A percentile compares a stretch with the other conserved stretches of the same genome.
These are phyloP conservation scores for Naganishia vishniacii DNA, from an alignment of 768 basidiomycete genomes.

Conservation along the genomic window DNA sequence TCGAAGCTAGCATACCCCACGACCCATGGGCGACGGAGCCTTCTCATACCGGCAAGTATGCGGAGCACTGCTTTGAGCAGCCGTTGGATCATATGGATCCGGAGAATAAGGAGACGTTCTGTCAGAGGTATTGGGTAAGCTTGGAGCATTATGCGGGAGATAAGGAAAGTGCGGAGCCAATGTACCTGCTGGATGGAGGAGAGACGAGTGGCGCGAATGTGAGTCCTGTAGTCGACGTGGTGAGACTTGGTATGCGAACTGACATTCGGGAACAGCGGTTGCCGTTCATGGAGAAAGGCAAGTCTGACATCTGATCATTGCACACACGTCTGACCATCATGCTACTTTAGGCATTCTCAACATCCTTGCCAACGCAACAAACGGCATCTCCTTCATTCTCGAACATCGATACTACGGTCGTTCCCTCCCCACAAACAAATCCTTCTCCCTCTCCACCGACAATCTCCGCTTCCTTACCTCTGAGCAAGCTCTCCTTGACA, in stretches of 20 bases:
- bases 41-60: neutral
- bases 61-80: constrained; percentile 64
- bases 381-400: constrained; percentile 83
- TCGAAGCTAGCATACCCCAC: neutral
- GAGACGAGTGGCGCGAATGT: constrained; percentile 69
- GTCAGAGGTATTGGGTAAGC: constrained; percentile 89
- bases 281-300: constrained; percentile 59
- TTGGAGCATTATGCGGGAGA: constrained; percentile 60
- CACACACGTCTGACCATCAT: no score
- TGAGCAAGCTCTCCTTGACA: constrained; percentile 80
- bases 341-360: constrained; percentile 64
- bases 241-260: no score
- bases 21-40: constrained; percentile 16
- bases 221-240: no score
- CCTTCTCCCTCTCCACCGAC: constrained; percentile 65
- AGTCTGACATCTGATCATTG: constrained; percentile 13
- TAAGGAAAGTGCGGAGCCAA: constrained; percentile 62
- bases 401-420: constrained; percentile 82
- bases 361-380: constrained; percentile 73
- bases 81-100: constrained; percentile 75
- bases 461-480: constrained; percentile 83
- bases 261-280: constrained; percentile 32
- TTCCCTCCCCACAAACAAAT: constrained; percentile 60
- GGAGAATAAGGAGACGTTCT: constrained; percentile 59
- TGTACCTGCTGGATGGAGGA: constrained; percentile 85